phyloP scores from a whole-genome alignment of 345 rosid species.

The Acer saccharum region DNA sequence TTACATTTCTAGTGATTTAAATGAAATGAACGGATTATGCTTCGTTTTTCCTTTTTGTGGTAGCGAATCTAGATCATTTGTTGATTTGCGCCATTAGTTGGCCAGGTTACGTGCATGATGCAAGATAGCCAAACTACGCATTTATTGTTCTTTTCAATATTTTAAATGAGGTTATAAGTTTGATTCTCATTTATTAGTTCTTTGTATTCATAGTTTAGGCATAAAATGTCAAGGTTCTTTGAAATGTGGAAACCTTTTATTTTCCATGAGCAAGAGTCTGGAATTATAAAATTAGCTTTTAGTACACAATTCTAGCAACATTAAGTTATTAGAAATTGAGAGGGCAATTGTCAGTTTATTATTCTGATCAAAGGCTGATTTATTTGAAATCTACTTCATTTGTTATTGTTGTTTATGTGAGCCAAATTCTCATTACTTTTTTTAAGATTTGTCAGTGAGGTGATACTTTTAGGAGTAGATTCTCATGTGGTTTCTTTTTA shows the following conservation, averaged over 20 bases:
- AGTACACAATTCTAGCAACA: not conserved
- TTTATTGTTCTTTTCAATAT: not conserved
- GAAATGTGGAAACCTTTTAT: not conserved
- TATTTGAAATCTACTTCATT: not conserved
- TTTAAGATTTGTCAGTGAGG: not conserved
- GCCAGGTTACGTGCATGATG: not conserved
- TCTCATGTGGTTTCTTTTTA: not conserved
- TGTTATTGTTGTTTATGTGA: not conserved
- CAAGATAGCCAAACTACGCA: not conserved
- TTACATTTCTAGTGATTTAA: not conserved
- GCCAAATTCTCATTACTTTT: not conserved
- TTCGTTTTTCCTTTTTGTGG: not conserved
- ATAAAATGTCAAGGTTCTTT: not conserved
- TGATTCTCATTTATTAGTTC: not conserved
- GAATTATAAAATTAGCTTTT: not conserved
- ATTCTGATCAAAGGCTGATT: not conserved
- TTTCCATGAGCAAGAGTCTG: not conserved
- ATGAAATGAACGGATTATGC: not conserved
- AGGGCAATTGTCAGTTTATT: not conserved
- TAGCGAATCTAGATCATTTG: not conserved
- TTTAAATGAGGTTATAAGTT: not conserved
- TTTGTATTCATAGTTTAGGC: not conserved
- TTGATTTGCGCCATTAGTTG: not conserved
- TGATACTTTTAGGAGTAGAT: not conserved
- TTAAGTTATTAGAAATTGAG: not conserved